A percentile compares a stretch with the other conserved stretches of the same genome.
Conservation (phyloP, 2,329 filamentous ascomycete species). For the Biscogniauxia mediterranea region DNA sequence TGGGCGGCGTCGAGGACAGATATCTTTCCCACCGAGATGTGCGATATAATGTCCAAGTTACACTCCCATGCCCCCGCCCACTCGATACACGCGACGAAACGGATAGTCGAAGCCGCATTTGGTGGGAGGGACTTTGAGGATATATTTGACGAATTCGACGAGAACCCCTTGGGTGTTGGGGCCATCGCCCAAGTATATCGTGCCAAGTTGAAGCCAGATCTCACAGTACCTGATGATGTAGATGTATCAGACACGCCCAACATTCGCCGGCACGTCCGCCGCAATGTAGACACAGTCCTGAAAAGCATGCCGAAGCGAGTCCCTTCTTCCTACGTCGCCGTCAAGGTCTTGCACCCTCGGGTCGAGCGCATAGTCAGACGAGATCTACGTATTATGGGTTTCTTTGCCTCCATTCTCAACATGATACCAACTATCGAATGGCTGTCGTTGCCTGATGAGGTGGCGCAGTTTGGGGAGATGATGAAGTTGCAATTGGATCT, state of each 20-base stretch:
- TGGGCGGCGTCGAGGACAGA: slow-evolving; percentile 96
- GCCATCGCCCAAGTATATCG: slow-evolving; percentile 98
- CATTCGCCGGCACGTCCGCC: slow-evolving; percentile 67
- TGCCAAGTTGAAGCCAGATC: slow-evolving; percentile 79
- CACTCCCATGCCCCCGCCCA: slow-evolving; percentile 95
- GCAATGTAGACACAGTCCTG: slow-evolving; percentile 79
- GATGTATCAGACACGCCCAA: slow-evolving; percentile 54
- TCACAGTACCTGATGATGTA: slow-evolving; percentile 63
- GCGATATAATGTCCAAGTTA: slow-evolving; percentile 86
- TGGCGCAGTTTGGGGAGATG: slow-evolving; percentile 93
- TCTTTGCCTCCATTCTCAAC: slow-evolving; percentile 85
- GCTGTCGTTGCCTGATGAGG: slow-evolving; percentile 94
- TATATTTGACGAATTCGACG: slow-evolving; percentile 95
- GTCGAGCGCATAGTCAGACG: slow-evolving; percentile 89
- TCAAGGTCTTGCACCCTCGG: slow-evolving; percentile 92
- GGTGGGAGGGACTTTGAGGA: slow-evolving; percentile 76
- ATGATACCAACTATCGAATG: slow-evolving; percentile 91
- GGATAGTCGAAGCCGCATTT: slow-evolving; percentile 79
- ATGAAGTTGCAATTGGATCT: slow-evolving; percentile 97
- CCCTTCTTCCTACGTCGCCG: slow-evolving; percentile 87
- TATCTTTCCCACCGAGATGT: slow-evolving; percentile 93
- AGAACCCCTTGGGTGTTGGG: slow-evolving; percentile 84
- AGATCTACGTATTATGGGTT: slow-evolving; percentile 89
- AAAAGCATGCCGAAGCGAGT: slow-evolving; percentile 84
- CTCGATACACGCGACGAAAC: slow-evolving; percentile 74